Conservation (phyloP, 2,329 filamentous ascomycete species). For the Calonectria hawksworthii region DNA sequence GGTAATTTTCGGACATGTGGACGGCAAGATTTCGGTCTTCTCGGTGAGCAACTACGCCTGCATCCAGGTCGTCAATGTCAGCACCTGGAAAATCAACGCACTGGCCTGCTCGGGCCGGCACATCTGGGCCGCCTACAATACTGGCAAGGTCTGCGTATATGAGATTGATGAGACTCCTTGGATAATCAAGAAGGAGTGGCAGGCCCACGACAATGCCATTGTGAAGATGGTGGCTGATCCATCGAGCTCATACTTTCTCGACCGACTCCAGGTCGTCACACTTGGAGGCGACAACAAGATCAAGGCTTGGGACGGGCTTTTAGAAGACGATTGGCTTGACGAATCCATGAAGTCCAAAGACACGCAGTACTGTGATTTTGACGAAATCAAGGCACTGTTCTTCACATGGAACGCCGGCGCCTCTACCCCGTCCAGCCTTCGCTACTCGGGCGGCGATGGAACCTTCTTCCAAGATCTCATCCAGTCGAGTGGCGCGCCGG, state of each 20-base stretch:
- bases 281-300: conserved; percentile 90
- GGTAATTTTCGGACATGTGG: conserved; percentile 91
- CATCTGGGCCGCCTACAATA: conserved; percentile 96
- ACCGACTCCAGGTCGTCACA: conserved; percentile 86
- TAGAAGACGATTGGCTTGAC: conserved; percentile 97
- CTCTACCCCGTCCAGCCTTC: conserved; percentile 87
- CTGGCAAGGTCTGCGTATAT: conserved; percentile 93
- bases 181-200: conserved; percentile 95
- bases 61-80: conserved; percentile 85
- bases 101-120: conserved; percentile 84
- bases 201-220: conserved; percentile 87
- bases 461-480: conserved; percentile 87
- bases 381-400: conserved; percentile 83
- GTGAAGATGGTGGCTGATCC: conserved; percentile 82
- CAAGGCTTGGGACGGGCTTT: conserved; percentile 90
- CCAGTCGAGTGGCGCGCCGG: conserved; percentile 81
- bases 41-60: conserved; percentile 83
- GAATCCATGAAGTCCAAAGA: conserved; percentile 88
- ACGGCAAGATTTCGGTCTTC: conserved; percentile 97
- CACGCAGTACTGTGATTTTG: conserved; percentile 86
- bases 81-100: conserved; percentile 94
- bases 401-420: conserved; percentile 98
- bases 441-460: conserved; percentile 77
- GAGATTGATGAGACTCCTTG: conserved; percentile 87
- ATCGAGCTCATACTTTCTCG: conserved; percentile 87